Base-by-base conservation (phyloP, 2,329 filamentous ascomycete genomes). In the Diaporthe citrichinensis region DNA sequence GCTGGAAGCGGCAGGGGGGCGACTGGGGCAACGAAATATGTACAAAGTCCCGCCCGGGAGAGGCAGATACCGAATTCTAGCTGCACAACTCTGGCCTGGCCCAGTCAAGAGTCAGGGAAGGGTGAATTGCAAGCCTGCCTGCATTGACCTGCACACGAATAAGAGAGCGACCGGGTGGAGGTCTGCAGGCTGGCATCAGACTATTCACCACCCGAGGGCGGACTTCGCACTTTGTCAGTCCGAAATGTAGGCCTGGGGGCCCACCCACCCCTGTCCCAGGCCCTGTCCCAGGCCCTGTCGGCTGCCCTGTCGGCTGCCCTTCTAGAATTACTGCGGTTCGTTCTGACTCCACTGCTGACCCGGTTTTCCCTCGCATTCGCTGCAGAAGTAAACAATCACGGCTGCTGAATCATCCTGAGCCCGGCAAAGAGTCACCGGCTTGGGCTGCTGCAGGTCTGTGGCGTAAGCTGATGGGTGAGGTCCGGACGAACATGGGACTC, bases 11-110 rank as follows among this genome's bases (percentile, higher is more conserved):
- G 65, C 31, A 68, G 31, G 65, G 62, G 23, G 23, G 62, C 14
- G 62, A 68, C 65, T 25, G 34, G 65, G 65, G 65, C 31, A 34
- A 39, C n/a, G 65, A 68, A 39, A 53, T 28, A 68, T 53, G 65
- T 68, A 53, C 65, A 68, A 68, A 36, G 15, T 53, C 3, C 23
- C 31, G 23, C 28, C 34, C 62, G 62, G 62, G 62, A 68, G 44
- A 53, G 65, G 31, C 39, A 25, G 44, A 53, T 51, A 44, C 51
- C 55, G 55, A 44, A 20, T 41, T 41, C 34, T 53, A 55, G 34
- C 46, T 62, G 57, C 44, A 55, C 71, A 62, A 62, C 28, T 41
- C 28, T 39, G 62, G 39, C 46, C n/a, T 31, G 62, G 51, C 36
- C 57, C 25, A 1, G n/a, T 23, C 28, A 9, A 51, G 65, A 53